Base-by-base conservation (phyloP, 2,329 filamentous ascomycete genomes). In the Knoxdaviesia proteae region DNA sequence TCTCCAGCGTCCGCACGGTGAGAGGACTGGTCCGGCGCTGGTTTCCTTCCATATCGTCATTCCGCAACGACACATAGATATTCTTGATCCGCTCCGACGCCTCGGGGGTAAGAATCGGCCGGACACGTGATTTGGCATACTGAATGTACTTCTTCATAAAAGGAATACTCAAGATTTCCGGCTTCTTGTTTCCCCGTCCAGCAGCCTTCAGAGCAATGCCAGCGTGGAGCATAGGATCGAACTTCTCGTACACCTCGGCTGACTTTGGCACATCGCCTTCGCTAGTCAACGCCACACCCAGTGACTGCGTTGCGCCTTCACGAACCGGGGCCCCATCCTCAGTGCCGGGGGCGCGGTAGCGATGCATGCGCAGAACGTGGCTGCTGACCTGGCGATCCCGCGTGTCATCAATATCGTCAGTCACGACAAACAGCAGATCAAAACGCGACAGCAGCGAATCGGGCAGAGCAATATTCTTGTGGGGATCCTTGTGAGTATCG, bases 141-240 rank as follows among this genome's bases (percentile, higher is more conserved):
- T 98, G 90, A 39, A 98, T 92, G 59, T 94, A 98, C 62, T 98
- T 98, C 65, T 98, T 98, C 67, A 98, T 86, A 61, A 98, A 98
- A 0, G 87, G 83, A 47, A 98, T 94, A 61, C 83, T 93, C 43
- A 98, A 67, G 9, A 98, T 83, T 57, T 94, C 86, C 5, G 82
- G 74, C 49, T 80, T 80, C 58, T 82, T 81, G 51, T 74, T 75
- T 7, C 83, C 82, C 36, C 84, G 74, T 7, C 81, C 80, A 8
- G 77, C 69, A 4, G 78, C 84, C 20, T 20, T 20, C 10, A 84
- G 61, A 6, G 77, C 84, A 39, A 94, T 84, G 47, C 90, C 90
- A 7, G 86, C 82, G 55, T 98, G 90, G 37, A 98, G 71, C 84
- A 96, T 93, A 32, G 81, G 74, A 53, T 96, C 90, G 61, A 81